phyloP scores from a whole-genome alignment of 345 rosid genomes.

The Eucalyptus brandiana region DNA sequence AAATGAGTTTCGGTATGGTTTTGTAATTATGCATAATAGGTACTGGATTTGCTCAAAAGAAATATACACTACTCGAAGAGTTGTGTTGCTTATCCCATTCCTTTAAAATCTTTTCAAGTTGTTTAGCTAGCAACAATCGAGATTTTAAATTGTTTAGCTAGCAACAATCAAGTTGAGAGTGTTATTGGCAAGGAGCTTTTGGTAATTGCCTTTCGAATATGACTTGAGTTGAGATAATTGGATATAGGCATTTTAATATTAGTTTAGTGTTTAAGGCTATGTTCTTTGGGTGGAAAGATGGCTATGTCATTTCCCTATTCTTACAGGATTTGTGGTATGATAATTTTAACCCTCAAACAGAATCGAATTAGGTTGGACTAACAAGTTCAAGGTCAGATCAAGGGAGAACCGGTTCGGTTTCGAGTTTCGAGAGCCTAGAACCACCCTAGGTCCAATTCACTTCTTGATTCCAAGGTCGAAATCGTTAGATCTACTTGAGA shows the following conservation, averaged over 20 bases:
- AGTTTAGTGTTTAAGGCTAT: background rate
- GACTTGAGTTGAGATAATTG: background rate
- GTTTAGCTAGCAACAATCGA: background rate
- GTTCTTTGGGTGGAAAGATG: background rate
- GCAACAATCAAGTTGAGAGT: background rate
- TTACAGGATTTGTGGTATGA: background rate
- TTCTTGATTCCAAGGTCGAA: background rate
- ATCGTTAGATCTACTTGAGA: background rate
- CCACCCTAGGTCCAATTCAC: background rate
- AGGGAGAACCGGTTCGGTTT: background rate
- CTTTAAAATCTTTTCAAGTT: background rate
- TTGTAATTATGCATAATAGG: too few relatives aligned
- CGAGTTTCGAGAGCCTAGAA: background rate
- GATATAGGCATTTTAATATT: background rate
- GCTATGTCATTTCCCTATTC: background rate
- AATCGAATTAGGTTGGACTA: background rate
- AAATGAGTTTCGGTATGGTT: background rate
- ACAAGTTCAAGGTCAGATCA: background rate
- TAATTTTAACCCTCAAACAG: background rate
- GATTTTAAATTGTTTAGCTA: too few relatives aligned
- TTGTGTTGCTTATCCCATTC: background rate
- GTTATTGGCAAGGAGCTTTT: background rate
- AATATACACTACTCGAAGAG: background rate
- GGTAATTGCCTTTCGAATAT: background rate
- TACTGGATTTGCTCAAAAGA: rapidly evolving